These are phyloP conservation scores for Colletotrichum sp. DNA, from an alignment of 2,329 filamentous ascomycete genomes.

Conservation along the genomic window DNA sequence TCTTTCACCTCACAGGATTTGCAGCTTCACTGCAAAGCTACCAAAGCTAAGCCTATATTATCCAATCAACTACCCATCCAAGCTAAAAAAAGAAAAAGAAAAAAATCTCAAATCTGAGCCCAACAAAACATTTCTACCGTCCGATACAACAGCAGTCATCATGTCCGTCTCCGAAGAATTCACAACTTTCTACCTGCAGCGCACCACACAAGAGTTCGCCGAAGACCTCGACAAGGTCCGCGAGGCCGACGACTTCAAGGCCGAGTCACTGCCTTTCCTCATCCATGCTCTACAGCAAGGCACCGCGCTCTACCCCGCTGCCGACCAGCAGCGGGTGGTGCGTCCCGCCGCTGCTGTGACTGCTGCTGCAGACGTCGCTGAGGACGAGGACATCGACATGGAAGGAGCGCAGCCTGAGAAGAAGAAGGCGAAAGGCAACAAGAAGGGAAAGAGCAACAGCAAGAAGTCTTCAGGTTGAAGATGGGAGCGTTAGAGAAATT, in stretches of 20 bases:
- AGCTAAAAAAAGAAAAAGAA: background rate
- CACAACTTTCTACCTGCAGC: constrained; percentile 70
- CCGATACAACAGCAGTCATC: background rate
- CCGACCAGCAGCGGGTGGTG: constrained; percentile 36
- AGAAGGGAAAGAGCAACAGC: constrained; percentile 6
- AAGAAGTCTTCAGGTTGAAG: constrained; percentile 4
- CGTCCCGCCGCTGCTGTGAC: background rate
- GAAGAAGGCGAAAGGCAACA: background rate
- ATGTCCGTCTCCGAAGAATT: constrained; percentile 44
- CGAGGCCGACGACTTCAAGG: constrained; percentile 71
- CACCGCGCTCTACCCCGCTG: constrained; percentile 61
- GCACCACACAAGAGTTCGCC: constrained; percentile 71
- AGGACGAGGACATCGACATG: background rate
- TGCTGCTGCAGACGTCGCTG: background rate
- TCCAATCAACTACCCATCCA: background rate
- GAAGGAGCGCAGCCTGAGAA: background rate
- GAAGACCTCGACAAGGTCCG: constrained; percentile 77
- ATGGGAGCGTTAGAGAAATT: background rate
- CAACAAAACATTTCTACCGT: background rate
- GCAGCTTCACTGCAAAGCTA: background rate
- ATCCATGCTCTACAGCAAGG: constrained; percentile 73
- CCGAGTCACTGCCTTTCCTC: constrained; percentile 66
- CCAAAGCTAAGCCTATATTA: background rate
- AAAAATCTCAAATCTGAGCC: background rate
- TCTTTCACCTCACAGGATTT: background rate